Evolutionary conservation across 176 grass and related monocot species (phyloP).

Genomic region (Bothriochloa decipiens): DNA sequence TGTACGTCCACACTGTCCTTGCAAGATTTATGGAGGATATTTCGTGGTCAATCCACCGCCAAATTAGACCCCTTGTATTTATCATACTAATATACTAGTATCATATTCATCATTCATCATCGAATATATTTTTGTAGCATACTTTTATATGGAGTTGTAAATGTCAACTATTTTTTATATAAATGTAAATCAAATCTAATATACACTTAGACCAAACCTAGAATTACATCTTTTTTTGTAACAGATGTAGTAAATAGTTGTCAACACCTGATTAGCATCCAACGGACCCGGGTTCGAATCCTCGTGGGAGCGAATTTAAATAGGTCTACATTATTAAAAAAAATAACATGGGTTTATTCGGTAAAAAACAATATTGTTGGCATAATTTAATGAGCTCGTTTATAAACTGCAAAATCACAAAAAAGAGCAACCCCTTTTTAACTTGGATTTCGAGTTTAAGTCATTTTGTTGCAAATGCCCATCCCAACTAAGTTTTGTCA

Average conservation of each 20-base stretch:
- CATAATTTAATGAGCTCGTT: neutral
- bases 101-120: no score
- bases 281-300: no score
- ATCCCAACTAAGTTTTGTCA: neutral
- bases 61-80: no score
- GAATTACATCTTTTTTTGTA: neutral
- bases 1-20: neutral
- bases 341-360: no score
- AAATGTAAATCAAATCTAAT: neutral
- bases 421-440: no score
- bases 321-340: no score
- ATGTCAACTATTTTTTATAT: no score
- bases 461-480: neutral
- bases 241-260: neutral
- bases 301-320: no score
- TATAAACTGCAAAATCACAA: neutral
- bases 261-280: no score
- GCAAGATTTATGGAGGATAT: neutral
- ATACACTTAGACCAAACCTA: neutral
- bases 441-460: neutral
- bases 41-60: neutral
- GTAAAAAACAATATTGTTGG: neutral
- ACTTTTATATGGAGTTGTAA: no score
- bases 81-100: no score
- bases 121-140: no score